These are phyloP conservation scores for Poteriospumella lacustris DNA, from an alignment of 108 stramenopile genomes.

Conservation along the genomic window DNA sequence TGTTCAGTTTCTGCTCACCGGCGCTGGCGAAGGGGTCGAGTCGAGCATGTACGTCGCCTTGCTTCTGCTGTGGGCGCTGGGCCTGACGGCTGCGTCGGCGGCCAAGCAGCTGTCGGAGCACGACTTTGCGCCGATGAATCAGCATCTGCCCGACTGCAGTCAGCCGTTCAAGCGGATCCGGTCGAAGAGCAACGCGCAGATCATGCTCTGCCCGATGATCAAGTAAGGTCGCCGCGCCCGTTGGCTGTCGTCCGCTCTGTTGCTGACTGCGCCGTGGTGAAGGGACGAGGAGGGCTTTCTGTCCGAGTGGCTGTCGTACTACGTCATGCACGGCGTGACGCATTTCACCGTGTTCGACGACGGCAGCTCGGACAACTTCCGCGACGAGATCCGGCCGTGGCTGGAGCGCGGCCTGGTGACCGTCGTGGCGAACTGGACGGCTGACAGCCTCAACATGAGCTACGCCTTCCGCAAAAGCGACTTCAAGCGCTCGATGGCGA, in stretches of 20 bases:
- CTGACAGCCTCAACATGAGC: background rate
- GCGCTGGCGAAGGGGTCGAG: too few species aligned
- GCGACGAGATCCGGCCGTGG: slow-evolving; percentile 18
- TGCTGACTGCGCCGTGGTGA: background rate
- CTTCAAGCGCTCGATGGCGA: background rate
- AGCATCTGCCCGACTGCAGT: slow-evolving; percentile 21
- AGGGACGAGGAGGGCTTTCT: slow-evolving; percentile 26
- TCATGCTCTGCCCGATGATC: slow-evolving; percentile 20
- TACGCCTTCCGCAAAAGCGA: background rate
- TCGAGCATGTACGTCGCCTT: too few species aligned
- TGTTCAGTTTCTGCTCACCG: too few species aligned
- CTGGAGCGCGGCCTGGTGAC: background rate
- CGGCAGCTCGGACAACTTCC: background rate
- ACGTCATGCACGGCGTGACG: slow-evolving; percentile 18
- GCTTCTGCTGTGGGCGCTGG: too few species aligned
- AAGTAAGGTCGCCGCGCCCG: background rate
- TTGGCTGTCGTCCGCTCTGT: background rate
- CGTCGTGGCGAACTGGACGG: background rate
- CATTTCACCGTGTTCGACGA: slow-evolving; percentile 13
- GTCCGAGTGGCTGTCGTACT: slow-evolving; percentile 23
- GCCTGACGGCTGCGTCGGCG: too few species aligned
- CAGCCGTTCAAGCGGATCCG: background rate
- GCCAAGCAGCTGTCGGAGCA: too few species aligned
- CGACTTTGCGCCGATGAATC: slow-evolving; percentile 17
- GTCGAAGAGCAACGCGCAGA: background rate